These are phyloP conservation scores for Mesotaenium endlicherianum DNA, from an alignment of 139 green algal species.

Conservation along the genomic window DNA sequence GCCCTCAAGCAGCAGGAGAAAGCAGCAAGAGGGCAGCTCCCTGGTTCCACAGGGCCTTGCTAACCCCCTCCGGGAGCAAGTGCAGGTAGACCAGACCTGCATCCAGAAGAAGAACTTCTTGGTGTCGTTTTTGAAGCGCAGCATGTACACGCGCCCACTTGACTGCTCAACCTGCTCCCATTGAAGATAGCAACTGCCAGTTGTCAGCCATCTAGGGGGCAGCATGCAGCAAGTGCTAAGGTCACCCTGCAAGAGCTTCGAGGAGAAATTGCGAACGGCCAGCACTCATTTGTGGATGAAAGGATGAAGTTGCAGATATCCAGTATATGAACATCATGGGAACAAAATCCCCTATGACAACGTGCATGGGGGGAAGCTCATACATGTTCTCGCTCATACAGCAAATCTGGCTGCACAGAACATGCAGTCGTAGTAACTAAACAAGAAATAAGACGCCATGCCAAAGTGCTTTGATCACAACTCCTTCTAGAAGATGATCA, in stretches of 20 bases:
- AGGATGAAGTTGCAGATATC: background rate
- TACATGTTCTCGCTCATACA: background rate
- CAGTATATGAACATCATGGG: background rate
- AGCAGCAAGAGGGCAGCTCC: too few relatives aligned
- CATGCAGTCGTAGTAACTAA: background rate
- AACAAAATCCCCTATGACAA: background rate
- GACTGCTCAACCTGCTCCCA: conserved; percentile 1
- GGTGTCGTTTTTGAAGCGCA: conserved; percentile 60
- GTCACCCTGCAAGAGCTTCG: background rate
- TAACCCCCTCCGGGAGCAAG: too few relatives aligned
- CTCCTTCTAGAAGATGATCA: background rate
- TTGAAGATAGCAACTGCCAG: background rate
- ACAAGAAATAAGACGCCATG: background rate
- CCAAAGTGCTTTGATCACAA: background rate
- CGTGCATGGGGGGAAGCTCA: background rate
- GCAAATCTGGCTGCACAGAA: background rate
- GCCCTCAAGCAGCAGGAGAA: too few relatives aligned
- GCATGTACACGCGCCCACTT: conserved; percentile 58
- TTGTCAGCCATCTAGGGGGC: background rate
- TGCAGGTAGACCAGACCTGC: too few relatives aligned
- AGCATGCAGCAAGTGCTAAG: background rate
- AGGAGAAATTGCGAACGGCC: background rate
- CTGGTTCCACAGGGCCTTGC: too few relatives aligned
- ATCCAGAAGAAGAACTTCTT: conserved; percentile 68
- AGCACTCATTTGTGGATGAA: background rate